These are phyloP conservation scores for Botrytis elliptica DNA, from an alignment of 2,329 filamentous ascomycete species.

Conservation along the genomic window DNA sequence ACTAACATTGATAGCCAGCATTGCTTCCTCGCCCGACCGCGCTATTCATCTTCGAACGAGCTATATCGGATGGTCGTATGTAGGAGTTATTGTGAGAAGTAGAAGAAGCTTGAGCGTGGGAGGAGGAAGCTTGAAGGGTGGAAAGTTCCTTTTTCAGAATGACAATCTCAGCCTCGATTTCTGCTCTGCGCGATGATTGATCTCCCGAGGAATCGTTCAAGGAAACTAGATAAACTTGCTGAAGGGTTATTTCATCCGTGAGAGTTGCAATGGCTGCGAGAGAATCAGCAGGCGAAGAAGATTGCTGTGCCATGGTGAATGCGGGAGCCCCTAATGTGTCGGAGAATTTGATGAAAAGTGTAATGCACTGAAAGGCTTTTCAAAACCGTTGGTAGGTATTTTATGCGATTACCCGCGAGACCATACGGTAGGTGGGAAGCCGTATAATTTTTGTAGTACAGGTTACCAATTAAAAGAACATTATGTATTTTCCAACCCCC, in stretches of 20 bases:
- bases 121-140: not conserved
- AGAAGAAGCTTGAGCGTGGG: not conserved
- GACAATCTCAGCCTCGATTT: not conserved
- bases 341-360: not conserved
- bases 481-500: not conserved
- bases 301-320: conserved; percentile 19
- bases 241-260: conserved; percentile 45
- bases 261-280: conserved; percentile 36
- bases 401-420: conserved; percentile 12
- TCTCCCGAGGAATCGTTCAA: conserved; percentile 38
- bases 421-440: conserved; percentile 4
- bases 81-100: not conserved
- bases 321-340: not conserved
- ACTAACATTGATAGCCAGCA: conserved; percentile 15
- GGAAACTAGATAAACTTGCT: conserved; percentile 46
- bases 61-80: not conserved
- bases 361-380: not conserved
- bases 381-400: conserved; percentile 1
- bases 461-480: conserved; percentile 5
- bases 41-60: conserved; percentile 1
- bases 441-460: conserved; percentile 13
- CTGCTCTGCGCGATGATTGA: conserved; percentile 20
- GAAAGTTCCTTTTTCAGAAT: not conserved
- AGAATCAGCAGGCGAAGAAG: not conserved
- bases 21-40: not conserved